Evolutionary conservation across 2,329 filamentous ascomycete genomes (phyloP).

Genomic region (Laburnicola sp.): DNA sequence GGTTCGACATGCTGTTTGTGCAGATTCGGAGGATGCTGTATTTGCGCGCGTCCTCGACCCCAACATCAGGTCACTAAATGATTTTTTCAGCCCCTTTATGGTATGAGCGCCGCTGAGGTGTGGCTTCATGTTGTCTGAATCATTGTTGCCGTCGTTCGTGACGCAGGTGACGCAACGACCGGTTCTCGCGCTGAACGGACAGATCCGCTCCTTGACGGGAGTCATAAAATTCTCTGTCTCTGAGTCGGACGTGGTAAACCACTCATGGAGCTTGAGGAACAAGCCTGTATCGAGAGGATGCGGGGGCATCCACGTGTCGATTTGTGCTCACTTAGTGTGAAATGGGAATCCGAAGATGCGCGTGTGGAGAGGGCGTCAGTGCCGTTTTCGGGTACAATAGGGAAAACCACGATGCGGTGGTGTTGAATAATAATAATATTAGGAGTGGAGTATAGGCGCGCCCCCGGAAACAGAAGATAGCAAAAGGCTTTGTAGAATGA

Average conservation of each 20-base stretch:
- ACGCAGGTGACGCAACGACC: too few species aligned
- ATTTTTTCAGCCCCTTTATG: neutral
- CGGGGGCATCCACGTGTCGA: neutral
- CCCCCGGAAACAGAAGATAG: too few species aligned
- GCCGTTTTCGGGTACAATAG: too few species aligned
- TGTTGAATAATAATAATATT: too few species aligned
- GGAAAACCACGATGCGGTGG: too few species aligned
- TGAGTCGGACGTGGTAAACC: neutral
- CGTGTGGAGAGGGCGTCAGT: too few species aligned
- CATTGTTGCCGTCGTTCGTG: neutral
- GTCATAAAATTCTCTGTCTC: constrained; percentile 4
- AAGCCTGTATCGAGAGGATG: neutral
- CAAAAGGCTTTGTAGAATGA: too few species aligned
- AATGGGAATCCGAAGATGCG: too few species aligned
- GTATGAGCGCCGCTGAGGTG: neutral
- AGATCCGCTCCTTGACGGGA: neutral
- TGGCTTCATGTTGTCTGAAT: neutral
- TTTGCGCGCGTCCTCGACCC: neutral
- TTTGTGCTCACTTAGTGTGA: too few species aligned
- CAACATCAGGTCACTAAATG: constrained; percentile 1
- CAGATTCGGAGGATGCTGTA: neutral
- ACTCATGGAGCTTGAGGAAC: neutral
- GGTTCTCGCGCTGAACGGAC: neutral
- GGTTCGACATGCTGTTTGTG: neutral
- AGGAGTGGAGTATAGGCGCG: too few species aligned